Evolutionary conservation across 768 basidiomycete genomes (phyloP).

Genomic region (Guyanaporus albipodus): DNA sequence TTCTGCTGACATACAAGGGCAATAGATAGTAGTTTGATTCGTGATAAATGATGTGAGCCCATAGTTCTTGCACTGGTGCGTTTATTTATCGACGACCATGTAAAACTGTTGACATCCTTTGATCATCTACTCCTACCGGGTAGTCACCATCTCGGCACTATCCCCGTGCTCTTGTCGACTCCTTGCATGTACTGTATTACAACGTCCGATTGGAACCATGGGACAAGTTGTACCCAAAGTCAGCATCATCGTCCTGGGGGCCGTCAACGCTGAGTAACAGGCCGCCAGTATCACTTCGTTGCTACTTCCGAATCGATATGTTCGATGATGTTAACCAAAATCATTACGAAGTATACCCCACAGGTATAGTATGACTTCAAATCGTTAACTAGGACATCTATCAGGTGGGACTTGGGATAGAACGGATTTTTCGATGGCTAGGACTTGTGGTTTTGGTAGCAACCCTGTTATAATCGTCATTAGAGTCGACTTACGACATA

Average conservation of each 20-base stretch:
- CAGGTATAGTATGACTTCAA: too few relatives aligned
- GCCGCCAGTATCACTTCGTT: conserved; percentile 18
- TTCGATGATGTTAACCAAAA: too few relatives aligned
- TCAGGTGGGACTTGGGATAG: too few relatives aligned
- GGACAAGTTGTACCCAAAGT: conserved; percentile 25
- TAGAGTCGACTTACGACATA: too few relatives aligned
- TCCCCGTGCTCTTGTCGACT: conserved; percentile 2
- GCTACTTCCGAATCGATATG: conserved; percentile 13
- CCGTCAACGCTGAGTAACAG: conserved; percentile 10
- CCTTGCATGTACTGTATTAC: not conserved
- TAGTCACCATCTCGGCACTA: conserved; percentile 9
- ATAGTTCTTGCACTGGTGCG: conserved; percentile 47
- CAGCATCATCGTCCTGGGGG: too few relatives aligned
- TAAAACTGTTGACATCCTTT: not conserved
- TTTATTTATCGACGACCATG: too few relatives aligned
- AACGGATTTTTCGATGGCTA: too few relatives aligned
- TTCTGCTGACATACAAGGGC: conserved; percentile 26
- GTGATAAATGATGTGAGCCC: conserved; percentile 61
- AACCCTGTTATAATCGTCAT: too few relatives aligned
- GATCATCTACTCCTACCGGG: conserved; percentile 24
- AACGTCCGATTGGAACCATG: conserved; percentile 18
- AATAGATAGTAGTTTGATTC: conserved; percentile 52
- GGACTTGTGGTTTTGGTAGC: too few relatives aligned
- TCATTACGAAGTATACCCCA: too few relatives aligned
- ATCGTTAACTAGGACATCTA: too few relatives aligned